Conservation (phyloP, 768 basidiomycete species). For the Boletus coccyginus region DNA sequence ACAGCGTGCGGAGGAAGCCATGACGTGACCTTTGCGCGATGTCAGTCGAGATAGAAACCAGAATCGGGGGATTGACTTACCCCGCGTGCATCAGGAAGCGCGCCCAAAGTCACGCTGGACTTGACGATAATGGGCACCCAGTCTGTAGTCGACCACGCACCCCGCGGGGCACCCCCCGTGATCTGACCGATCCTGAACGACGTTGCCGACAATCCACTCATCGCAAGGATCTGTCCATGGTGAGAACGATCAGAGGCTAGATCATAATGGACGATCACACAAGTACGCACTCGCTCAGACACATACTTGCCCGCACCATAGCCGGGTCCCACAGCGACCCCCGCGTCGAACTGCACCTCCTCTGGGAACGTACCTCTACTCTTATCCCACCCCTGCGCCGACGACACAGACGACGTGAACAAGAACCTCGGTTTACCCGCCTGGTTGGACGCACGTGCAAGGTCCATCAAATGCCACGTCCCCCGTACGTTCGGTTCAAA, state of each 20-base stretch:
- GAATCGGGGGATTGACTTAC: conserved; percentile 14
- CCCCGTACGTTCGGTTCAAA: conserved; percentile 50
- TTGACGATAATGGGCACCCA: conserved; percentile 39
- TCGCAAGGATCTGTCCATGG: conserved; percentile 26
- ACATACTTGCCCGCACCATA: conserved; percentile 37
- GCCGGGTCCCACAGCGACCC: conserved; percentile 32
- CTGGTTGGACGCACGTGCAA: conserved; percentile 28
- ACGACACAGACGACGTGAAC: conserved; percentile 40
- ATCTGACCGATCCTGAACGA: conserved; percentile 38
- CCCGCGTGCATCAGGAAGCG: conserved; percentile 30
- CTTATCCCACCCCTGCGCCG: conserved; percentile 20
- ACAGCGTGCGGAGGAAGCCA: conserved; percentile 34
- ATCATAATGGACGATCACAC: background rate
- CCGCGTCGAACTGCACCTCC: conserved; percentile 24
- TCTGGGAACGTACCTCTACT: conserved; percentile 13
- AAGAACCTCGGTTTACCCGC: conserved; percentile 33
- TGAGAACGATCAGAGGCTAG: background rate
- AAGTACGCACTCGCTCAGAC: conserved; percentile 19
- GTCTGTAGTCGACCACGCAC: conserved; percentile 35
- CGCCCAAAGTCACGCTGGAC: conserved; percentile 31
- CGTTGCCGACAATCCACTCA: conserved; percentile 32
- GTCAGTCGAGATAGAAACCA: background rate
- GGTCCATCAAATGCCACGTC: conserved; percentile 29
- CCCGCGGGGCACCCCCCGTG: conserved; percentile 31
- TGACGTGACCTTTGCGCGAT: conserved; percentile 15